Evolutionary conservation across 495 filamentous ascomycete genomes (phyloP).

Genomic region (Aspergillus indologenus): DNA sequence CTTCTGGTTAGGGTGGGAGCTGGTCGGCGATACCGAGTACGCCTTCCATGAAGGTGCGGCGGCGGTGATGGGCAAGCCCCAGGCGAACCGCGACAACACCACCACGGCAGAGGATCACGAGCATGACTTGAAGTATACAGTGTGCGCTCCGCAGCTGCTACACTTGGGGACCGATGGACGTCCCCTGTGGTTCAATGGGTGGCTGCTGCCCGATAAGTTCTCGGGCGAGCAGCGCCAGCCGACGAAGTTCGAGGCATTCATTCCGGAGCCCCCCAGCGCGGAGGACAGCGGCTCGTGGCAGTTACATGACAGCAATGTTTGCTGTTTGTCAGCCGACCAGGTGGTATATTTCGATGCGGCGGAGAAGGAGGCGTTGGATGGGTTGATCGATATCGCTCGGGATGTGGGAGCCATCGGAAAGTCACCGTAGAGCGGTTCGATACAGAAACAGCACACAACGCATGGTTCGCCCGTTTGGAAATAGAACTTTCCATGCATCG

Average conservation of each 20-base stretch:
- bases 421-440: no score
- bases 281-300: conserved; percentile 10
- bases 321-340: conserved; percentile 14
- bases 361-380: conserved; percentile 9
- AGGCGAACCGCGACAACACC: background rate
- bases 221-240: conserved; percentile 9
- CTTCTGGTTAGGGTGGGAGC: conserved; percentile 29
- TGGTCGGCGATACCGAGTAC: conserved; percentile 23
- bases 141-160: conserved; percentile 27
- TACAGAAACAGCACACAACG: no score
- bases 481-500: no score
- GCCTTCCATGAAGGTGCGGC: conserved; percentile 25
- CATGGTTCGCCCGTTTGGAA: no score
- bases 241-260: conserved; percentile 14
- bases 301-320: conserved; percentile 12
- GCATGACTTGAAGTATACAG: no score
- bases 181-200: conserved; percentile 35
- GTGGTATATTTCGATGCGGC: background rate
- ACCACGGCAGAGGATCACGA: conserved; percentile 9
- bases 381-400: conserved; percentile 7
- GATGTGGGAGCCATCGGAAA: no score
- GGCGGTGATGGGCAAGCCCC: conserved; percentile 18
- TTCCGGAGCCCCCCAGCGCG: conserved; percentile 11
- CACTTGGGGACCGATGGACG: conserved; percentile 23
- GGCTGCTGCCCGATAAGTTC: conserved; percentile 27